Evolutionary conservation across 192 early-diverging fungal genomes (phyloP).

Genomic region (Umbelopsis ramanniana): DNA sequence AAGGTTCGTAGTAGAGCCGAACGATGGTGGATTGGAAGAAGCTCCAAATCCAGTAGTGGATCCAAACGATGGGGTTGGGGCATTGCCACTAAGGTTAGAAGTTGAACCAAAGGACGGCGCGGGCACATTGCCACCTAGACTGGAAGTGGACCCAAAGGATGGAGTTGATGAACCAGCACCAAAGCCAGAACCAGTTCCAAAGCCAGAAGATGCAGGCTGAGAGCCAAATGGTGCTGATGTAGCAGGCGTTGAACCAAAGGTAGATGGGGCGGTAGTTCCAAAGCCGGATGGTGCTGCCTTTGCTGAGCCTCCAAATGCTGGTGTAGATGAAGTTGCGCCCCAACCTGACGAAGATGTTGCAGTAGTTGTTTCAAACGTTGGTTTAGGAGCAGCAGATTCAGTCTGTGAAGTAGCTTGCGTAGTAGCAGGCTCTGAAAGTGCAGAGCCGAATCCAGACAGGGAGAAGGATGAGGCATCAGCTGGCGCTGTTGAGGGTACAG

Average conservation of each 20-base stretch:
- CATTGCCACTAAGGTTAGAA: neutral
- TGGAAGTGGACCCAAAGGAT: too few species aligned
- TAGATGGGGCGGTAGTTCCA: neutral
- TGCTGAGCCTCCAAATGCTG: constrained; percentile 6
- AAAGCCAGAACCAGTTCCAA: constrained; percentile 12
- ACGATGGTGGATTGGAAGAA: neutral
- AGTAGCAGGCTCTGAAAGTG: neutral
- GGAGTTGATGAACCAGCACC: constrained; percentile 7
- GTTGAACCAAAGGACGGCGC: constrained; percentile 18
- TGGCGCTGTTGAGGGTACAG: too few species aligned
- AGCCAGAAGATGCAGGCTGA: neutral
- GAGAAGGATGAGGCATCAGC: too few species aligned
- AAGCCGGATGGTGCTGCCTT: constrained; percentile 1
- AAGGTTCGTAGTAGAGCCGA: constrained; percentile 20
- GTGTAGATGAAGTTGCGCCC: neutral
- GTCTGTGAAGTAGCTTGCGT: neutral
- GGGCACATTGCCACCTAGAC: neutral
- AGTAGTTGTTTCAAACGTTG: constrained; percentile 16
- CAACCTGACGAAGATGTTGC: neutral
- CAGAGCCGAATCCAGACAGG: neutral
- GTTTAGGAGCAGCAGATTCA: neutral
- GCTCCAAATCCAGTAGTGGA: constrained; percentile 16
- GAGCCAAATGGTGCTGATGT: constrained; percentile 5
- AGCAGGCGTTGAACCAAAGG: constrained; percentile 22
- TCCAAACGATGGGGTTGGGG: constrained; percentile 16